Evolutionary conservation across 164 flowering plant genomes (phyloP).

Genomic region (Piper longum): DNA sequence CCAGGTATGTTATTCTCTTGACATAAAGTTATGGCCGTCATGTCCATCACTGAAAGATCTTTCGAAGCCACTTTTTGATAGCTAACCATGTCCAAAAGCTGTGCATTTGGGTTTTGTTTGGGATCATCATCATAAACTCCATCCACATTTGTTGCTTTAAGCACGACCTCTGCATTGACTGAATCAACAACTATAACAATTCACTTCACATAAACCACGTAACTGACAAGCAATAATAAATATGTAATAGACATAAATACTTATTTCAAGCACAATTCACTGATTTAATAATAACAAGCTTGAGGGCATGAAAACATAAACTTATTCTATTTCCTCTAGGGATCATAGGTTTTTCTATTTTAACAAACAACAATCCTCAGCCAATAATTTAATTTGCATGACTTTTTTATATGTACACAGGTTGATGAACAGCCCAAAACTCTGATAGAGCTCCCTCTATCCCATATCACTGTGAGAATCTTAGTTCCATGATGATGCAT

Average conservation of each 20-base stretch:
- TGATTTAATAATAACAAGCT: too few species aligned
- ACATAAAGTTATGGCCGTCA: slow-evolving; percentile 95
- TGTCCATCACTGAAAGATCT: slow-evolving; percentile 97
- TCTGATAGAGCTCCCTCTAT: too few species aligned
- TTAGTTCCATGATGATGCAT: too few species aligned
- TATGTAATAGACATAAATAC: neutral
- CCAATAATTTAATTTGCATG: too few species aligned
- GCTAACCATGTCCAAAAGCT: slow-evolving; percentile 58
- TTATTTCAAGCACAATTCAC: neutral
- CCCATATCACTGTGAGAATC: too few species aligned
- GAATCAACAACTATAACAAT: slow-evolving; percentile 5
- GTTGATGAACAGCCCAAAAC: too few species aligned
- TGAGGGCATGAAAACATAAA: too few species aligned
- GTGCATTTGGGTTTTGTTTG: slow-evolving; percentile 60
- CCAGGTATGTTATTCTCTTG: slow-evolving; percentile 97
- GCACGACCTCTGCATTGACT: slow-evolving; percentile 97
- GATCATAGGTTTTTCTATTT: too few species aligned
- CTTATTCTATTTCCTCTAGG: too few species aligned
- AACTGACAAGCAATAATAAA: neutral
- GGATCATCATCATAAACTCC: slow-evolving; percentile 88
- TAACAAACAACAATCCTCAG: too few species aligned
- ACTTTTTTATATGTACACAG: too few species aligned
- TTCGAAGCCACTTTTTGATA: slow-evolving; percentile 77
- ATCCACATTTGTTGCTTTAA: slow-evolving; percentile 97
- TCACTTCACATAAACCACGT: neutral